Conservation (phyloP, 352 stramenopile species). For the Phytopythium ostracodes region DNA sequence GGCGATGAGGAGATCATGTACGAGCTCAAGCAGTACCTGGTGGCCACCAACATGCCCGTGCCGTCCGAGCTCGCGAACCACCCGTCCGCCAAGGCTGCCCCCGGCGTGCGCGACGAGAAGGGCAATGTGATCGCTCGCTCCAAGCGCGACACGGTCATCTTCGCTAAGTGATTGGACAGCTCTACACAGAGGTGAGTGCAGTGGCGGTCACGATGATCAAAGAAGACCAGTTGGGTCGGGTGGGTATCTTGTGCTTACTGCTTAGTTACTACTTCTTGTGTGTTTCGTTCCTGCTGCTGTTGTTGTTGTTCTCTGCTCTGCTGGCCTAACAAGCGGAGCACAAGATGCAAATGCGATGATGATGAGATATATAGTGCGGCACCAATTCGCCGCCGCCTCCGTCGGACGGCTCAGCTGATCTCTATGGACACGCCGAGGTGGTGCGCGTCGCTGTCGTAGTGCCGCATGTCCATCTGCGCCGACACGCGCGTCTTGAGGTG, state of each 20-base stretch:
- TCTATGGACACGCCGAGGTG: constrained; percentile 83
- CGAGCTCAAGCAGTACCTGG: constrained; percentile 96
- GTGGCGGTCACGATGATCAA: too few species aligned
- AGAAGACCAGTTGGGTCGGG: neutral
- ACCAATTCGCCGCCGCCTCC: neutral
- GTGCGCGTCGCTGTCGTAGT: constrained; percentile 84
- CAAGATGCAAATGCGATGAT: too few species aligned
- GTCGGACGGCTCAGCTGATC: constrained; percentile 39
- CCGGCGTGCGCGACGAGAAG: constrained; percentile 77
- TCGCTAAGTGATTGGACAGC: constrained; percentile 52
- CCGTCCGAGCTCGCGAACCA: constrained; percentile 93
- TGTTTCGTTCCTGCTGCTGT: constrained; percentile 9
- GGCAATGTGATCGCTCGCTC: constrained; percentile 83
- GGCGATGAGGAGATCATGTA: constrained; percentile 97
- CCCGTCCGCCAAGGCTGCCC: constrained; percentile 88
- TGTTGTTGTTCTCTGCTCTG: constrained; percentile 10
- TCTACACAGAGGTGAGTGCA: neutral
- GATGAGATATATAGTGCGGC: constrained; percentile 17
- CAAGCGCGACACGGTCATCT: constrained; percentile 88
- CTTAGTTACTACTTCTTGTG: neutral
- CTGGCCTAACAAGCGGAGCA: too few species aligned
- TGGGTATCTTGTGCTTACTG: constrained; percentile 1
- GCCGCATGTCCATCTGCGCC: constrained; percentile 76
- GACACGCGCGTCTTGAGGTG: constrained; percentile 72
- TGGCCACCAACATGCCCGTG: constrained; percentile 92